These are phyloP conservation scores for Populus hybrid DNA, from an alignment of 441 rosid genomes.

Conservation along the genomic window DNA sequence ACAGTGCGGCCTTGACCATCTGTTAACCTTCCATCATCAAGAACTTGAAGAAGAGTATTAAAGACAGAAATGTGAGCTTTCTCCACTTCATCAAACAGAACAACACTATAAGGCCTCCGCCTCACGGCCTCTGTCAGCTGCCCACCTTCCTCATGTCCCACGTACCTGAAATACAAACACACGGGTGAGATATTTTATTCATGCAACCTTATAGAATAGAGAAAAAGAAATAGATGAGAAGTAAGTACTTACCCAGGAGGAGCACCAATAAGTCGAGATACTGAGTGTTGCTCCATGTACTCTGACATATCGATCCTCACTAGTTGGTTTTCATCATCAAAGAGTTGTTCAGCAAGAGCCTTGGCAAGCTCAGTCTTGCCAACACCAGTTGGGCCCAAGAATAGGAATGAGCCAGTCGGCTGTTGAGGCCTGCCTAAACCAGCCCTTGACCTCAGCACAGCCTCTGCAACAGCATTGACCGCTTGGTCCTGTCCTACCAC, in stretches of 20 bases:
- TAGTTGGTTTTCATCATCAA: conserved; percentile 75
- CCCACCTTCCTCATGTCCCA: conserved; percentile 96
- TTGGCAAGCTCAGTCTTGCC: conserved; percentile 96
- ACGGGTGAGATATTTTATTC: not conserved
- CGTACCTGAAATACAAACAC: conserved; percentile 42
- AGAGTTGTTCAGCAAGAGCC: conserved; percentile 92
- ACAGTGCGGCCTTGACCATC: conserved; percentile 92
- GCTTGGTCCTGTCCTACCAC: conserved; percentile 93
- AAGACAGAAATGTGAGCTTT: conserved; percentile 83
- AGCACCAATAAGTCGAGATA: conserved; percentile 84
- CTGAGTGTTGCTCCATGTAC: conserved; percentile 93
- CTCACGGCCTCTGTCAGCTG: conserved; percentile 88
- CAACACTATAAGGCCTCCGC: conserved; percentile 76
- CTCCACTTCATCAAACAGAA: conserved; percentile 90
- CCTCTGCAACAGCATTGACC: conserved; percentile 78
- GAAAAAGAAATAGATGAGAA: not conserved
- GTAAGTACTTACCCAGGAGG: conserved; percentile 72
- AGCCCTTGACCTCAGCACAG: conserved; percentile 87
- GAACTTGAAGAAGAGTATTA: conserved; percentile 74
- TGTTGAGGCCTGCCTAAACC: conserved; percentile 95
- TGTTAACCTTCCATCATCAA: conserved; percentile 82
- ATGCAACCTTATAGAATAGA: not conserved
- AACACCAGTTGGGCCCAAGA: conserved; percentile 97
- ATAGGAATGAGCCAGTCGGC: conserved; percentile 88
- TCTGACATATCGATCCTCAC: conserved; percentile 95